phyloP scores from a whole-genome alignment of 2,329 filamentous ascomycete genomes.

The Penicillium sp. region DNA sequence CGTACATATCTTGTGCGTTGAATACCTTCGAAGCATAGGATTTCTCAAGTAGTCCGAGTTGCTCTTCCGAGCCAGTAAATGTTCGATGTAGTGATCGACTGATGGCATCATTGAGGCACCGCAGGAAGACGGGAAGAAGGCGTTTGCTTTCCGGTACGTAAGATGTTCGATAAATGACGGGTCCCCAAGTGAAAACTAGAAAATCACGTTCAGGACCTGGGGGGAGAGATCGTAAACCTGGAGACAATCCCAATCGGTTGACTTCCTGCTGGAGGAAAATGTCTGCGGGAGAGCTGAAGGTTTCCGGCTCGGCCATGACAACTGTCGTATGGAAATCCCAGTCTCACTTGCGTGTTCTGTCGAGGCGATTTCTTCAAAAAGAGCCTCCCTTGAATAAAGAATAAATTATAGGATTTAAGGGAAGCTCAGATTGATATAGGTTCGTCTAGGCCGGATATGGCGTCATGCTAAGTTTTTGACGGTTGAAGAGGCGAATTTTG shows the following conservation, averaged over 20 bases:
- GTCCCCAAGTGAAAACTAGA: constrained; percentile 35
- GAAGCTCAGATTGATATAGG: not conserved
- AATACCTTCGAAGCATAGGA: constrained; percentile 34
- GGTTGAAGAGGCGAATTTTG: not conserved
- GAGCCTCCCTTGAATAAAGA: not conserved
- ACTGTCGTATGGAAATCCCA: not conserved
- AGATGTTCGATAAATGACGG: constrained; percentile 33
- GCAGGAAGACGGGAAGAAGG: constrained; percentile 59
- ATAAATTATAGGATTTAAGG: too few relatives aligned
- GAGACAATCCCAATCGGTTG: constrained; percentile 28
- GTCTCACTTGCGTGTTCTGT: not conserved
- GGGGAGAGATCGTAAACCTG: constrained; percentile 31
- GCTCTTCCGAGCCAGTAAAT: constrained; percentile 26
- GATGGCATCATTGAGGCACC: constrained; percentile 65
- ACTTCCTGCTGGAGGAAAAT: constrained; percentile 34
- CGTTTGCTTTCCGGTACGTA: constrained; percentile 30
- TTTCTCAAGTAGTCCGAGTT: constrained; percentile 21
- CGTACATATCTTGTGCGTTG: constrained; percentile 19
- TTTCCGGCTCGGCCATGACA: constrained; percentile 12
- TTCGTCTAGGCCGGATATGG: not conserved
- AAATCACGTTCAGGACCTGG: constrained; percentile 34
- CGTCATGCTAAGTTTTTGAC: not conserved
- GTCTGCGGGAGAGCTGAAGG: constrained; percentile 23
- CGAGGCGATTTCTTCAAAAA: too few relatives aligned
- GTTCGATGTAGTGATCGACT: constrained; percentile 20